Percentiles rank a stretch among this genome's conserved stretches.
phyloP scores from a whole-genome alignment of 192 early-diverging fungal genomes.

The Diversispora eburnea region DNA sequence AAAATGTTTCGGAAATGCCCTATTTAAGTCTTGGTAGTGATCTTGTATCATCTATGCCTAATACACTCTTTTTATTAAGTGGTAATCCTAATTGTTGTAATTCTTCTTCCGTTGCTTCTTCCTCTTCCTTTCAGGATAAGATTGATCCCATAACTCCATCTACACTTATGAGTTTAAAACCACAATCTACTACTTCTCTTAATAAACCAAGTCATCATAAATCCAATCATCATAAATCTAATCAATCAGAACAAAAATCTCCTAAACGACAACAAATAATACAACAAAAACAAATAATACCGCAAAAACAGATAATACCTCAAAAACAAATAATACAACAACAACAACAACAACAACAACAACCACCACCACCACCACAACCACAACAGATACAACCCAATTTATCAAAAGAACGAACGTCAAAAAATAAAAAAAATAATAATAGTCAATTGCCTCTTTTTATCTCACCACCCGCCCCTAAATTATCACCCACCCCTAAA shows the following conservation, averaged over 20 bases:
- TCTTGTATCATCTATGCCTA: constrained; percentile 7
- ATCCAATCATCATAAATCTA: constrained; percentile 11
- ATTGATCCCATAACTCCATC: constrained; percentile 64
- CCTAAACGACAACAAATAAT: not conserved
- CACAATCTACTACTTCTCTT: constrained; percentile 26
- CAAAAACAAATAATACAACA: too few species aligned
- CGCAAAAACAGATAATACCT: too few species aligned
- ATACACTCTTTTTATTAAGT: not conserved
- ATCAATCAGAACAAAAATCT: not conserved
- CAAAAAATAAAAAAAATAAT: constrained; percentile 12
- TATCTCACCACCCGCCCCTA: constrained; percentile 32
- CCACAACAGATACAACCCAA: not conserved
- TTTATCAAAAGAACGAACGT: not conserved
- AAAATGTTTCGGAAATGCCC: constrained; percentile 9
- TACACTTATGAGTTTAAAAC: constrained; percentile 59
- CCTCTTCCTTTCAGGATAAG: not conserved
- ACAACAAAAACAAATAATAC: not conserved
- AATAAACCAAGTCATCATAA: constrained; percentile 29
- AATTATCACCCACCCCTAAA: constrained; percentile 22
- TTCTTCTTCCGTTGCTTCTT: too few species aligned
- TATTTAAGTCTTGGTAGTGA: constrained; percentile 18
- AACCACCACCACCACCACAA: too few species aligned
- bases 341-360: not conserved
- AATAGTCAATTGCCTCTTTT: constrained; percentile 22
- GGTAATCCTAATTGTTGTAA: not conserved